Base-by-base conservation (phyloP, 371 early-diverging fungal species). In the Haplosporangium sp. region DNA sequence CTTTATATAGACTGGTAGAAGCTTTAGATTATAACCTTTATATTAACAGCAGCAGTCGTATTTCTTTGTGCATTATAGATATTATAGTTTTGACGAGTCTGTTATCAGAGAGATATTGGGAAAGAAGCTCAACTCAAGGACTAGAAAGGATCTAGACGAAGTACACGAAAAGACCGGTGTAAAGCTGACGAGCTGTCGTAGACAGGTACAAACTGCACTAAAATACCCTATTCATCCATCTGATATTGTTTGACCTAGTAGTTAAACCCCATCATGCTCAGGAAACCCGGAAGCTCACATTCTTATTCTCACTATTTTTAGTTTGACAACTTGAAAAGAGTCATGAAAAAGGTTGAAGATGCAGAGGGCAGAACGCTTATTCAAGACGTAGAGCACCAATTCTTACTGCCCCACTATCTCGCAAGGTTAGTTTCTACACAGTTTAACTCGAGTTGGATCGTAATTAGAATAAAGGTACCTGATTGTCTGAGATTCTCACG, bases 311-410 rank as follows among this genome's bases (percentile, higher is more conserved):
- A 34, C 15, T 7, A 17, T 40, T 19, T 39, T n/a, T 61, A 83
- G 90, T 90, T 92, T 85, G 91, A 91, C 70, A 92, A 92, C 71
- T 53, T 92, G 40, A 90, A 89, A 77, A 61, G 92, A 45, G 84
- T 92, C 17, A 85, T 83, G 79, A 90, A 88, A 63, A 71, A 85
- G 38, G 85, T 89, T 9, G 91, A 91, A 62, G 90, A 92, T 65
- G 74, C 84, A 60, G 88, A 89, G 47, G 87, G 84, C 61, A 66
- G 78, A 57, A 81, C 84, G 8, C 72, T 90, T 56, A 71, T 84
- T 0, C 63, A 67, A 48, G 76, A 84, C 34, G 85, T 90, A 53
- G 82, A 82, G 61, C 62, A 65, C 52, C 85, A 88, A n/a, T 90
- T 89, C 68, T 55, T 86, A 53, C 50, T 90, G 40, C 78, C 86